Conservation (phyloP, 805 yeast genomes). For the Starmerella sp. region DNA sequence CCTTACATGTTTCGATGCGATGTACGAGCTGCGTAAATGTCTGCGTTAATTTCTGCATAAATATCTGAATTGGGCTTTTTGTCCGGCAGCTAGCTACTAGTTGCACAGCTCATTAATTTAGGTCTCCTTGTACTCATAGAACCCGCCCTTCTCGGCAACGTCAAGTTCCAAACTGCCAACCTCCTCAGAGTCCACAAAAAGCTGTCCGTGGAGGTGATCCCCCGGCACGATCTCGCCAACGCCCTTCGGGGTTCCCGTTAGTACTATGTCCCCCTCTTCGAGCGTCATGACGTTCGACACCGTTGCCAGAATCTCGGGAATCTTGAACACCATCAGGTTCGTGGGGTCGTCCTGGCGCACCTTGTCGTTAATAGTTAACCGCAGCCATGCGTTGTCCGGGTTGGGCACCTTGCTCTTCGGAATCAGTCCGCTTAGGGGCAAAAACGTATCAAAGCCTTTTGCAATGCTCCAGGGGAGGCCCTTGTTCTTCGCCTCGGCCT, state of each 20-base stretch:
- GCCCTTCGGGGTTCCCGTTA: slow-evolving; percentile 97
- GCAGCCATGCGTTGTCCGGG: slow-evolving; percentile 58
- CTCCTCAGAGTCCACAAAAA: slow-evolving; percentile 44
- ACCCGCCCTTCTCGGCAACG: slow-evolving; percentile 41
- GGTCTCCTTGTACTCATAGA: slow-evolving; percentile 43
- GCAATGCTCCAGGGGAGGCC: slow-evolving; percentile 96
- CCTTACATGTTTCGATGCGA: too few species aligned
- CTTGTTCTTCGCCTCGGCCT: slow-evolving; percentile 82
- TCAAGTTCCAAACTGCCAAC: slow-evolving; percentile 41
- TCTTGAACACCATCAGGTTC: slow-evolving; percentile 74
- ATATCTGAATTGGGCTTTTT: too few species aligned
- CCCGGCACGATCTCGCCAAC: slow-evolving; percentile 81
- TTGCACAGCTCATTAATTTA: slow-evolving; percentile 1
- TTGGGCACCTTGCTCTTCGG: slow-evolving; percentile 55
- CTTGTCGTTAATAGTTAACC: slow-evolving; percentile 59
- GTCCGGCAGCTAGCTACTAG: too few species aligned
- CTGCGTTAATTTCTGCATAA: too few species aligned
- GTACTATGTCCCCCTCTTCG: slow-evolving; percentile 77
- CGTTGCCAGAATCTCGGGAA: slow-evolving; percentile 65
- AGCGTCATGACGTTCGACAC: slow-evolving; percentile 87
- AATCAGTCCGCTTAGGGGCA: slow-evolving; percentile 71
- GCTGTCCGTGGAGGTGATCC: slow-evolving; percentile 56
- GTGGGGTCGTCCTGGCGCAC: slow-evolving; percentile 62
- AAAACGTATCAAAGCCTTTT: slow-evolving; percentile 92
- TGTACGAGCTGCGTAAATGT: too few species aligned